Evolutionary conservation across 2,329 filamentous ascomycete species (phyloP), one percentile per base, ranked within the genome.

Genomic region (Fusarium tuaranense): DNA sequence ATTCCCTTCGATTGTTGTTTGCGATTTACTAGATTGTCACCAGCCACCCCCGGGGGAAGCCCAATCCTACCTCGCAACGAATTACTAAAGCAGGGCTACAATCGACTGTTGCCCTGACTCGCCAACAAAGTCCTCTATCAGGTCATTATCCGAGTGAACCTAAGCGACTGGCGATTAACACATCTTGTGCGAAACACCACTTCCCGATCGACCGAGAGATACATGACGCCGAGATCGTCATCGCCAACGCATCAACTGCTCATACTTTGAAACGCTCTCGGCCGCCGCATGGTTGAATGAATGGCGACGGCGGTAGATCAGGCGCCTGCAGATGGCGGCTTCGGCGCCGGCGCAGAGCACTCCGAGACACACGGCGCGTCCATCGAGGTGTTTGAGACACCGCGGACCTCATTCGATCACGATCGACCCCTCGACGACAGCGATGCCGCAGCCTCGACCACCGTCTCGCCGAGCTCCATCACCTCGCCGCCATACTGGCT

Each of bases 401-500:
- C 78, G 25, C 75, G 76, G 41, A 76, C 77, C 53, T 78, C 77
- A 25, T 74, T 79, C 66, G 74, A 79, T 48, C 63, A 74, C 46
- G 60, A 71, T 55, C 69, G 67, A 27, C 20, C 44, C 38, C 51
- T 48, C 62, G 63, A 69, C 34, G 67, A 66, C 44, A 69, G 67
- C 30, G 72, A 78, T 32, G 62, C 76, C 32, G 55, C 72, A 38
- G 78, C 80, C 5, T 78, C 77, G 9, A 75, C 72, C 13, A 75
- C 74, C 13, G 65, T 79, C 34, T 80, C 81, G 4, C 73, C 77
- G 14, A 74, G 67, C 66, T 80, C 83, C 12, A 71, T 83, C 27
- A 82, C 78, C 3, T 82, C 83, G 20, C 86, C 86, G 22, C 86
- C 86, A 7, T 88, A 87, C 78, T 88, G 86, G 86, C 75, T 78